Evolutionary conservation across 176 grass and related monocot genomes (phyloP), one percentile per base, ranked within the genome.

Genomic region (Rhynchospora breviuscula): DNA sequence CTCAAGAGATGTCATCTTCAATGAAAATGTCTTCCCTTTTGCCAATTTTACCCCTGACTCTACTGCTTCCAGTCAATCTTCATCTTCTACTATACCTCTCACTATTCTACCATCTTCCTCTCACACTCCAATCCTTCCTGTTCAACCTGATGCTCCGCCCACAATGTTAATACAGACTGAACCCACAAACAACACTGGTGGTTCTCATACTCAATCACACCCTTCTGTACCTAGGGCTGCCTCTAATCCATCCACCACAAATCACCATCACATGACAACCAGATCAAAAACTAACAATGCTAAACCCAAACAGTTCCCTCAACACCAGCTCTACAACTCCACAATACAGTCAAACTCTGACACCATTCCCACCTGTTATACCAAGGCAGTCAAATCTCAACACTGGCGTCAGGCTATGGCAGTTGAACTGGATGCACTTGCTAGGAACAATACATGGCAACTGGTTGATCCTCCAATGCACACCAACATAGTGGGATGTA

Each of bases 201-300:
- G 2, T 1, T 1, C 33, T 3, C 3, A 3, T 1, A 1, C 1
- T 35, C 33, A 35, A n/a, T n/a, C n/a, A n/a, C n/a, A 1, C 3
- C 1, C 33, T 35, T 1, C 33, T 35, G 3, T 3, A 1, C 3
- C 33, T 2, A 2, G 1, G 58, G 2, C 58, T 61, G 2, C 1
- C 0, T 1, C 0, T 61, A 1, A 13, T 2, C 3, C 58, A 0
- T 3, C 0, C 0, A 1, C 58, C 3, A 12, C 2, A 0, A 18
- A 18, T 18, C 18, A 12, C 3, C 3, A 61, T 18, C 58, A 1
- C 18, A 61, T 61, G 58, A 3, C 18, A 13, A 61, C 58, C 18
- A 12, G 58, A 61, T 13, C 14, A 1, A 61, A 61, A 3, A 61
- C 58, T 2, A 61, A 61, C 58, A 13, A 12, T 61, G 14, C 18